Base-by-base conservation (phyloP, 192 early-diverging fungal genomes). In the Linnemannia schmuckeri region DNA sequence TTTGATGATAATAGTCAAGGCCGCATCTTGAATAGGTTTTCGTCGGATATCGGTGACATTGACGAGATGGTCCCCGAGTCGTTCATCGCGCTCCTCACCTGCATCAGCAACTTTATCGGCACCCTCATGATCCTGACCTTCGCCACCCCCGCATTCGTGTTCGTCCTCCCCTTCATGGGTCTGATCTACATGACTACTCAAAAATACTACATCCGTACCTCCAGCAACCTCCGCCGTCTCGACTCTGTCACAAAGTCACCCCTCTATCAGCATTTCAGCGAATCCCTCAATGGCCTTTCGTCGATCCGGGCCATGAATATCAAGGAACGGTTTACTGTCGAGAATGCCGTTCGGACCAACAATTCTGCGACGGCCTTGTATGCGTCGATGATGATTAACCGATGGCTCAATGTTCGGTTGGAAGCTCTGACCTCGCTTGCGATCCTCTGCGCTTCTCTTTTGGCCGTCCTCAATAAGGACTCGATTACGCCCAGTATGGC, bases 141-240 rank as follows among this genome's bases (percentile, higher is more conserved):
- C 20, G 91, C 96, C 24, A 91, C 93, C 0, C 96, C 96, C 27
- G 70, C 84, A 15, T 98, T 97, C 78, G 80, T 97, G 37, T 38
- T 94, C 17, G 88, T 93, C 12, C 90, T 94, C 13, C 76, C 89
- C 22, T 54, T 93, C 74, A 88, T 95, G 8, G 80, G 89, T 13
- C 35, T 83, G 10, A 6, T 93, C 13, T 96, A 94, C 81, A 78
- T 89, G 35, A 73, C 88, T 44, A 87, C 97, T 66, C 94, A 94
- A 22, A 52, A 79, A 0, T 94, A 92, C 79, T 98, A 97, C 76
- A 87, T 98, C 57, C 90, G 89, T 22, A 90, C 94, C 4, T 95
- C 95, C 9, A 92, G 97, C 69, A 96, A 96, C 81, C 89, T 99
- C 57, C 97, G 98, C 90, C 94, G 98, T 17, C 88, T 98, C 6